Conservation (phyloP, 371 early-diverging fungal species). For the Mortierella sp. region DNA sequence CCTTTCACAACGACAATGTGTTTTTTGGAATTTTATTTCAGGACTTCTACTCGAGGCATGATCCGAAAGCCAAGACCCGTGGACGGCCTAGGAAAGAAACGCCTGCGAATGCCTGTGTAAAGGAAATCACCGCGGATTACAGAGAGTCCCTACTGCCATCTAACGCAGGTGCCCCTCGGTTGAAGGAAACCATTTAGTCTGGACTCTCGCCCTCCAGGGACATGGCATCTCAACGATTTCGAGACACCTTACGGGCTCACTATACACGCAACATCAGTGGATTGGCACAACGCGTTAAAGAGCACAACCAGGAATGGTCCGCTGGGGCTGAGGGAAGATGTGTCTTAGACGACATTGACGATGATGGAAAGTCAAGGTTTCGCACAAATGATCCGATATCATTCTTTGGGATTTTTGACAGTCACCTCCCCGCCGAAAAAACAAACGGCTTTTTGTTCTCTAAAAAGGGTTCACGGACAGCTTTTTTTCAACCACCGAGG, state of each 20-base stretch:
- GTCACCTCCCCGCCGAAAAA: not conserved
- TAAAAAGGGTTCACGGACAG: not conserved
- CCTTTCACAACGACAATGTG: not conserved
- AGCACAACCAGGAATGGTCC: not conserved
- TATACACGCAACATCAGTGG: not conserved
- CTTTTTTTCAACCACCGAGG: constrained; percentile 1
- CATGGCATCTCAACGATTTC: not conserved
- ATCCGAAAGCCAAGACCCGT: too few species aligned
- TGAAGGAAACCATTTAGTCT: not conserved
- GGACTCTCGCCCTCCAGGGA: not conserved
- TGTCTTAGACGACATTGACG: not conserved
- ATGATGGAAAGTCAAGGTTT: not conserved
- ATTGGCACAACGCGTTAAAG: constrained; percentile 1
- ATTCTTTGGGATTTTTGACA: not conserved
- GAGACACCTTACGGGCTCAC: not conserved
- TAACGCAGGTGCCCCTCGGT: not conserved
- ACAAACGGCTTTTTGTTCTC: not conserved
- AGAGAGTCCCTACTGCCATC: not conserved
- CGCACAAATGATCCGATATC: not conserved
- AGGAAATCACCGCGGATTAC: not conserved
- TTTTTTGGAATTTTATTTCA: not conserved
- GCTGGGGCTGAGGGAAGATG: not conserved
- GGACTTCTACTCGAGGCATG: not conserved
- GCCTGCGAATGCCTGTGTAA: too few species aligned
- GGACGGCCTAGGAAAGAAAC: too few species aligned